Base-by-base conservation (phyloP, 768 basidiomycete species). In the Lentinula boryana region DNA sequence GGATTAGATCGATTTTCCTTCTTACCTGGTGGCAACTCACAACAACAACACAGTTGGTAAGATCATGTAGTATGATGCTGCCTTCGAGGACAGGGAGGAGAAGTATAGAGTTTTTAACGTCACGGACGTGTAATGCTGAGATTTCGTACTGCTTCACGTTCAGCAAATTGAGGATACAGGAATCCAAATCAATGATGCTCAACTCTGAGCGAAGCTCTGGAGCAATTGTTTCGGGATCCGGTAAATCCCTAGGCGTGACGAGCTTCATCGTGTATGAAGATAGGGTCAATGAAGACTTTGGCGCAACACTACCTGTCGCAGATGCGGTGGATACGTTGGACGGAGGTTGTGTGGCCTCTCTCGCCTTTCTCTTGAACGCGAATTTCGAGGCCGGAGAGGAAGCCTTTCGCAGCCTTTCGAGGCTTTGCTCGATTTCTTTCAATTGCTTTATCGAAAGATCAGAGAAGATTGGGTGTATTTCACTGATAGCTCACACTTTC, bases 21-120 rank as follows among this genome's bases (percentile, higher is more conserved):
- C 74, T 32, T 67, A 93, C 94, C 81, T 96, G 94, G 68, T 92
- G 93, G 65, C 89, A 89, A 1, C 84, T 87, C 4, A 90, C 74
- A 10, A 84, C 82, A n/a, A 95, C 69, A 4, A 85, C 72, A 64
- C 88, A 93, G 16, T 78, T 70, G 18, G 73, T 71, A 33, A 93
- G 64, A 62, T 87, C 80, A 64, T 91, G 83, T 1, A 95, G 70
- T 57, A 95, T 74, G 8, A 87, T 82, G 66, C 92, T 95, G 1
- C 93, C 91, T 6, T 80, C 68, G 21, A 92, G 75, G 10, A 67
- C 65, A 0, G 91, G 89, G 6, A 92, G 74, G 15, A 95, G 69
- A 21, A 96, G 69, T 3, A 94, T 68, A 10, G 83, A 84, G 60
- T 85, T 76, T 2, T 71, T 75, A 21, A 95, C 64, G 51, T 83